A percentile compares a stretch with the other conserved stretches of the same genome.
Evolutionary conservation across 2,329 filamentous ascomycete genomes (phyloP).

Genomic region (Huntiella bhutanensis): DNA sequence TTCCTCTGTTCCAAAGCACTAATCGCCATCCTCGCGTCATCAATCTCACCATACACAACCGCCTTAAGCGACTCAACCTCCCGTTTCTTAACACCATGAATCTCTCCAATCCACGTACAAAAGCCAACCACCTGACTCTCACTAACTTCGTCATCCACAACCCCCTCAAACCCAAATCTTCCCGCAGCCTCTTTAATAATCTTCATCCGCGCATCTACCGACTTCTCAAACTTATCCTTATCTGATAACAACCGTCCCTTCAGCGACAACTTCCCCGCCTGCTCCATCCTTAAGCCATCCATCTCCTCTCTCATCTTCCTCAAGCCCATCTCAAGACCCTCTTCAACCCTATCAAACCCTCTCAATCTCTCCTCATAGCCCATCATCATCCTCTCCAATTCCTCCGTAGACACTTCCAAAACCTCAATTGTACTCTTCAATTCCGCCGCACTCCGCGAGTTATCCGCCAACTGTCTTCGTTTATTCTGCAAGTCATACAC

Average conservation of each 20-base stretch:
- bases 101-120: slow-evolving; percentile 55
- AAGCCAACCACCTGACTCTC: slow-evolving; percentile 59
- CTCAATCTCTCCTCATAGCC: slow-evolving; percentile 61
- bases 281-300: slow-evolving; percentile 23
- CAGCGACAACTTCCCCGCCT: slow-evolving; percentile 39
- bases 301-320: slow-evolving; percentile 38
- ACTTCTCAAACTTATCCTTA: slow-evolving; percentile 69
- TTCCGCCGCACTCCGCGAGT: slow-evolving; percentile 50
- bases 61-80: slow-evolving; percentile 56
- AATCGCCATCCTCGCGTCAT: slow-evolving; percentile 51
- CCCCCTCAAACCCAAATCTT: slow-evolving; percentile 64
- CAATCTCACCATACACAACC: slow-evolving; percentile 55
- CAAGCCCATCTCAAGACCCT: slow-evolving; percentile 45
- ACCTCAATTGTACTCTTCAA: slow-evolving; percentile 56
- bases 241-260: slow-evolving; percentile 68
- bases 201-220: slow-evolving; percentile 49
- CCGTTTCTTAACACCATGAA: slow-evolving; percentile 59
- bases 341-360: slow-evolving; percentile 43
- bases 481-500: slow-evolving; percentile 61
- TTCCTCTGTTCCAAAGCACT: slow-evolving; percentile 58
- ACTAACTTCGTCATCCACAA: slow-evolving; percentile 51
- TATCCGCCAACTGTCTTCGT: slow-evolving; percentile 50
- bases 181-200: slow-evolving; percentile 64
- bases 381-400: slow-evolving; percentile 50
- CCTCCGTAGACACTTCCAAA: slow-evolving; percentile 58